phyloP scores from a whole-genome alignment of 768 basidiomycete genomes.

The Lyophyllum semitale region DNA sequence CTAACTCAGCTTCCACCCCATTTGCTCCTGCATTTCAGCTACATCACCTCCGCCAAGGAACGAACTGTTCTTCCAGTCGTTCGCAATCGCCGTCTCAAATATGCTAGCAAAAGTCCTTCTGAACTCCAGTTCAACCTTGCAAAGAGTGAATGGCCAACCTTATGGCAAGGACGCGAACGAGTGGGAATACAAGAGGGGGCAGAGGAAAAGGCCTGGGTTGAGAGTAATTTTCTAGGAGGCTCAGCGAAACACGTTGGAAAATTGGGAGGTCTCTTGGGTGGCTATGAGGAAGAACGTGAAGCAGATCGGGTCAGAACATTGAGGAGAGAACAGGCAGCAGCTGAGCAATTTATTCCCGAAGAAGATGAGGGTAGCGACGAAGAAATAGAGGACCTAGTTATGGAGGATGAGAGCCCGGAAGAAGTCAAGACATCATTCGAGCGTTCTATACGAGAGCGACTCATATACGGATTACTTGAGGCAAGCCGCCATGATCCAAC shows the following conservation, averaged over 20 bases:
- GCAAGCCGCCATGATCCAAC: slow-evolving; percentile 40
- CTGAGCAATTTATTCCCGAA: slow-evolving; percentile 59
- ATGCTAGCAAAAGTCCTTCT: slow-evolving; percentile 52
- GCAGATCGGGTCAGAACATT: slow-evolving; percentile 56
- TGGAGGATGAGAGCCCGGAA: slow-evolving; percentile 47
- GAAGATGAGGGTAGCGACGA: slow-evolving; percentile 69
- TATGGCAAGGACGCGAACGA: slow-evolving; percentile 64
- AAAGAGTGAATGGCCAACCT: slow-evolving; percentile 58
- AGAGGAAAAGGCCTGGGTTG: slow-evolving; percentile 75
- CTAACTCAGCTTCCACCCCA: slow-evolving; percentile 69
- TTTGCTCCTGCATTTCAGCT: slow-evolving; percentile 47
- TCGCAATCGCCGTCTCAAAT: slow-evolving; percentile 73
- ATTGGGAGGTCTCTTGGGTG: slow-evolving; percentile 62
- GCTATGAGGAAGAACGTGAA: slow-evolving; percentile 79
- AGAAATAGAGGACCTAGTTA: slow-evolving; percentile 26
- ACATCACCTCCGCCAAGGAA: slow-evolving; percentile 59
- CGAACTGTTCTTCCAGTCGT: slow-evolving; percentile 64
- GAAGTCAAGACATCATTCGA: slow-evolving; percentile 56
- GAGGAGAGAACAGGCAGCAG: slow-evolving; percentile 40
- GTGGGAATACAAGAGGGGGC: slow-evolving; percentile 50
- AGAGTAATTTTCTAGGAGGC: slow-evolving; percentile 60
- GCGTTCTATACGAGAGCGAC: slow-evolving; percentile 62
- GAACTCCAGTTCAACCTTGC: slow-evolving; percentile 59
- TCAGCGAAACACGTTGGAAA: slow-evolving; percentile 65
- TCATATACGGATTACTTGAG: slow-evolving; percentile 77